Base-by-base conservation (phyloP, 805 yeast species). In the Yarrowia porcina region DNA sequence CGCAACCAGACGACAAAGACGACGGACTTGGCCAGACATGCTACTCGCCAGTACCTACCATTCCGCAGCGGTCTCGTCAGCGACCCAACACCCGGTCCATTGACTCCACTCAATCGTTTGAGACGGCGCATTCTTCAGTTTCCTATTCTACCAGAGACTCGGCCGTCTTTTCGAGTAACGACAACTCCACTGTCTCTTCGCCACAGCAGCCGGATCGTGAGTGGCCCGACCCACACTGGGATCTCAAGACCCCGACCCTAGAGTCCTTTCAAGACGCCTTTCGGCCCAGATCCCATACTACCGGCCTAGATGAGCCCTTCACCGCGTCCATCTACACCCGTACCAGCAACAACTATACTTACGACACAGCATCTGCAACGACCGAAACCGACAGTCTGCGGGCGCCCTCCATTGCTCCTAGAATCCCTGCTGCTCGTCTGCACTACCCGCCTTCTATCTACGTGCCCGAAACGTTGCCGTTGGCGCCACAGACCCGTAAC, bases 241-340 rank as follows among this genome's bases (percentile, higher is more conserved):
- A 49, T 13, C 56, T 49, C 28, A 49, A 49, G 30, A 49, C 56
- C 8, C 56, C 56, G 39, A 49, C 56, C 6, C 39, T 49, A 11
- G 56, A 49, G 56, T 49, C 56, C 30, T 49, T 49, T 8, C 56
- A 49, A 30, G 56, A 49, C 56, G 56, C 56, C 39, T 49, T 49
- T 10, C 56, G 32, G 39, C 56, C 56, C 38, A 3, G 56, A 21
- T 32, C 56, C 15, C 56, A 49, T 18, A 18, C 21, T 15, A 28
- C 54, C 4, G 50, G n/a, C 44, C 44, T 41, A 20, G 54, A 47
- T 15, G 54, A 47, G 18, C 54, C 38, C 17, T 47, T 47, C 27
- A 2, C 13, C 2, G 23, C 50, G 18, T 47, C 28, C 18, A 17
- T 21, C 50, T 44, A 27, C 50, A 17, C 25, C 4, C n/a, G 15